Evolutionary conservation across 1,139 yeast genomes (phyloP), one percentile per base, ranked within the genome.

Genomic region (Candida tetrigidarum): DNA sequence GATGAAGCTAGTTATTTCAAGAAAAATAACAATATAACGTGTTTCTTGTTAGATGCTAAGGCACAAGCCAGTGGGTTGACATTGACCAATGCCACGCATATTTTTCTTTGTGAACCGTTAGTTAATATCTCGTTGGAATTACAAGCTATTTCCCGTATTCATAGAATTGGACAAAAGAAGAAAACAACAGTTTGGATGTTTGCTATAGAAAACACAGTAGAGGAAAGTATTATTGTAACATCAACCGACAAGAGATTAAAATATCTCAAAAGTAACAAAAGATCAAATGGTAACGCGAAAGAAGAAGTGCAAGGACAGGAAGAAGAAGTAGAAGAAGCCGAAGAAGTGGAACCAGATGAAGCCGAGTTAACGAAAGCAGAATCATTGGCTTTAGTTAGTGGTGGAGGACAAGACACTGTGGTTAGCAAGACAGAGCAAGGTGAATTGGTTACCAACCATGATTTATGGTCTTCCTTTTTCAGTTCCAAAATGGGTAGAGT

Each of bases 171-270:
- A 0, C 99, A 93, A 62, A 79, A 76, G 3, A 71, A 74, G 34
- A 81, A 79, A 14, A 93, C 98, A 0, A 86, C 84, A 2, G 96
- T 93, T 2, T 92, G 97, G 96, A 84, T 87, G 79, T 90, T 92
- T 68, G 84, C 88, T 26, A 86, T 91, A 45, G 81, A 79, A 47
- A 84, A 86, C 38, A 83, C 96, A 0, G 95, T 93, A n/a, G 99
- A 93, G 63, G 96, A 92, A 60, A 84, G 87, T 43, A 87, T 93
- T 44, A 79, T 89, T n/a, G 67, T 75, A 35, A 65, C 80, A 48
- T 75, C 84, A 2, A 77, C 84, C 0, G 74, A 70, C 43, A 80
- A 77, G 53, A 55, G 86, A 44, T 53, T 79, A 34, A 70, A 71
- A 45, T 74, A 68, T 51, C 58, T 66, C 44, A 55, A 62, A 41